A percentile compares a stretch with the other conserved stretches of the same genome.
Conservation (phyloP, 2,329 filamentous ascomycete genomes). For the Talaromyces sp. region DNA sequence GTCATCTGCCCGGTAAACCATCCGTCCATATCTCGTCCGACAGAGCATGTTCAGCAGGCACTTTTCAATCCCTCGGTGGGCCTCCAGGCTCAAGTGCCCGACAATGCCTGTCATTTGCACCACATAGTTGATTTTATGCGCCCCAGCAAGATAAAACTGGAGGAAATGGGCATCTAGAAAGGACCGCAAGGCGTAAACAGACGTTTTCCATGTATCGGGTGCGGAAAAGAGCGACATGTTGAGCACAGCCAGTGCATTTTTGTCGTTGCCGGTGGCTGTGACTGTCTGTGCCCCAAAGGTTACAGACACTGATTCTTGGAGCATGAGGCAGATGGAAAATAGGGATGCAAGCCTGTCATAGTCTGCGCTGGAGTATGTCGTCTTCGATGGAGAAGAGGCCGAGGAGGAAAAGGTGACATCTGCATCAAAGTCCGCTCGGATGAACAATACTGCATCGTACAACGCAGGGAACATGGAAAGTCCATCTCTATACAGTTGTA, state of each 20-base stretch:
- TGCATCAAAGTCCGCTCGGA: not conserved
- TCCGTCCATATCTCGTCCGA: not conserved
- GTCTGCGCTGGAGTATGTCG: not conserved
- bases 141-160: not conserved
- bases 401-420: not conserved
- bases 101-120: constrained; percentile 9
- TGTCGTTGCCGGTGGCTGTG: not conserved
- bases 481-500: constrained; percentile 10
- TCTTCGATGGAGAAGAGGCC: not conserved
- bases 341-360: constrained; percentile 7
- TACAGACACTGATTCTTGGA: constrained; percentile 8
- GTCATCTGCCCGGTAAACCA: not conserved
- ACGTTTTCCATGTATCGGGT: not conserved
- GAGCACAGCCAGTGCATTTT: constrained; percentile 4
- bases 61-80: constrained; percentile 6
- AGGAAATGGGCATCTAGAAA: constrained; percentile 4
- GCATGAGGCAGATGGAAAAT: constrained; percentile 8
- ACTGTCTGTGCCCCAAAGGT: not conserved
- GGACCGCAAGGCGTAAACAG: not conserved
- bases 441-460: not conserved
- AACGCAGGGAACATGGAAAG: constrained; percentile 5
- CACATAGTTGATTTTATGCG: constrained; percentile 9
- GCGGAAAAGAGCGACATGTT: not conserved
- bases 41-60: constrained; percentile 11
- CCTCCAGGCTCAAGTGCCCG: constrained; percentile 5